Evolutionary conservation across 2,329 filamentous ascomycete genomes (phyloP).

Genomic region (Neocucurbitaria cava): DNA sequence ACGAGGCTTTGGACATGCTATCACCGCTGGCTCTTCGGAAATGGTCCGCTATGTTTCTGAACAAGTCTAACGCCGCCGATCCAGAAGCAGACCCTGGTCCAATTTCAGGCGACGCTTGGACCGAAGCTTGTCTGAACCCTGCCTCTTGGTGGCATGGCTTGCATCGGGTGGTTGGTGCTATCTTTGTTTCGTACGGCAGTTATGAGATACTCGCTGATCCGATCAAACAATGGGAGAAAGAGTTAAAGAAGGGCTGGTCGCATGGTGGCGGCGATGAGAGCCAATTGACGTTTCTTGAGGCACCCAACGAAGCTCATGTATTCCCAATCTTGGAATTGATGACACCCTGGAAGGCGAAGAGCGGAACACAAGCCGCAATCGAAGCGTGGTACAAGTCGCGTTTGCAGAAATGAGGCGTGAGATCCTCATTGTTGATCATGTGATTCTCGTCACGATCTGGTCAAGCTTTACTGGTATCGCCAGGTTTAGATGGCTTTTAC

Average conservation of each 20-base stretch:
- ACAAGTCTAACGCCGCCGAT: constrained; percentile 12
- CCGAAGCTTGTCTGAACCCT: constrained; percentile 18
- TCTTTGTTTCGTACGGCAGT: constrained; percentile 15
- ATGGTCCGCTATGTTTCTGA: constrained; percentile 25
- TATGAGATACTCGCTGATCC: constrained; percentile 22
- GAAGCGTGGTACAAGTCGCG: constrained; percentile 20
- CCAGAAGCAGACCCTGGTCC: constrained; percentile 16
- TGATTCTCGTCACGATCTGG: no score
- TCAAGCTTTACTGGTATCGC: background rate
- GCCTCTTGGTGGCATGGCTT: constrained; percentile 16
- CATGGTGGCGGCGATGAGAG: constrained; percentile 19
- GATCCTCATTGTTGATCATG: background rate
- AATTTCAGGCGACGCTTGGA: constrained; percentile 20
- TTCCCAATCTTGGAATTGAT: constrained; percentile 26
- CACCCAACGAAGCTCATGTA: constrained; percentile 22
- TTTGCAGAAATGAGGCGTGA: constrained; percentile 1
- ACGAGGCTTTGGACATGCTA: constrained; percentile 16
- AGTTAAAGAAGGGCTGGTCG: constrained; percentile 21
- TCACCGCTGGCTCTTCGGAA: constrained; percentile 9
- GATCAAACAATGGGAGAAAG: constrained; percentile 12
- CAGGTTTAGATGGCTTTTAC: background rate
- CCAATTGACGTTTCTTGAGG: constrained; percentile 17
- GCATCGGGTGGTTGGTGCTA: constrained; percentile 8
- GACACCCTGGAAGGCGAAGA: constrained; percentile 6
- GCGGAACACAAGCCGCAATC: constrained; percentile 15